Evolutionary conservation across 2,329 filamentous ascomycete species (phyloP).

Genomic region (Fusarium cyanostomum): DNA sequence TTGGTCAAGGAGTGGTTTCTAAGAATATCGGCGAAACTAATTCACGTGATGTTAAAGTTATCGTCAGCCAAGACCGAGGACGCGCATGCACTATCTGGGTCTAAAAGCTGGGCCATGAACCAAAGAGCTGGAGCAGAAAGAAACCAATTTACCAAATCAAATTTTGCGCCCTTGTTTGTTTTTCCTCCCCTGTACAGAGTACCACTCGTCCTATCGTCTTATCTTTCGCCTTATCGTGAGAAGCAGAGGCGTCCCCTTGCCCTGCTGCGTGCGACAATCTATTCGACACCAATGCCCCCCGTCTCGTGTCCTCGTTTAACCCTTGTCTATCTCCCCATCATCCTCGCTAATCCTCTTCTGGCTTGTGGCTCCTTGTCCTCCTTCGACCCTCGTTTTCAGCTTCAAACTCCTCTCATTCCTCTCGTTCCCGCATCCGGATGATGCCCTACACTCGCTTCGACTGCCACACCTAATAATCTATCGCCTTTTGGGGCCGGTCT

Average conservation of each 20-base stretch:
- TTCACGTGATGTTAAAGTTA: constrained; percentile 14
- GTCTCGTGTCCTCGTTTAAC: constrained; percentile 33
- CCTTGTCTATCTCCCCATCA: constrained; percentile 19
- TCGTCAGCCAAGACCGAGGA: constrained; percentile 11
- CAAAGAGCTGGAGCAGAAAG: not conserved
- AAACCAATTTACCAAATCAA: not conserved
- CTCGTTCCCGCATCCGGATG: constrained; percentile 28
- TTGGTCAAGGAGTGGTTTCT: constrained; percentile 7
- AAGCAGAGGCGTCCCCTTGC: not conserved
- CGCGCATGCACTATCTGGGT: constrained; percentile 24
- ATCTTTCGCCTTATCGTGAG: constrained; percentile 27
- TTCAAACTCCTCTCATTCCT: constrained; percentile 20
- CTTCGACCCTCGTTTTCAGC: constrained; percentile 17
- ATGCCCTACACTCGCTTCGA: constrained; percentile 39
- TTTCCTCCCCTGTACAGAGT: not conserved
- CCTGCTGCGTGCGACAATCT: constrained; percentile 22
- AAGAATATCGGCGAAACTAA: constrained; percentile 14
- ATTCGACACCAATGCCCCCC: constrained; percentile 29
- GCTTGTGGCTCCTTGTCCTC: constrained; percentile 10
- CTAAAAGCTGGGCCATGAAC: not conserved
- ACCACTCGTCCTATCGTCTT: constrained; percentile 7
- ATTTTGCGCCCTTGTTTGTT: not conserved
- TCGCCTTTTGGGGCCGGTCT: constrained; percentile 1
- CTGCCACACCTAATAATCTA: constrained; percentile 6
- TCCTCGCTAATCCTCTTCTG: constrained; percentile 31